Percentiles rank a stretch among this genome's conserved stretches.
Evolutionary conservation across 1,284 basidiomycete species (phyloP).

Genomic region (Rhodotorula sp.): DNA sequence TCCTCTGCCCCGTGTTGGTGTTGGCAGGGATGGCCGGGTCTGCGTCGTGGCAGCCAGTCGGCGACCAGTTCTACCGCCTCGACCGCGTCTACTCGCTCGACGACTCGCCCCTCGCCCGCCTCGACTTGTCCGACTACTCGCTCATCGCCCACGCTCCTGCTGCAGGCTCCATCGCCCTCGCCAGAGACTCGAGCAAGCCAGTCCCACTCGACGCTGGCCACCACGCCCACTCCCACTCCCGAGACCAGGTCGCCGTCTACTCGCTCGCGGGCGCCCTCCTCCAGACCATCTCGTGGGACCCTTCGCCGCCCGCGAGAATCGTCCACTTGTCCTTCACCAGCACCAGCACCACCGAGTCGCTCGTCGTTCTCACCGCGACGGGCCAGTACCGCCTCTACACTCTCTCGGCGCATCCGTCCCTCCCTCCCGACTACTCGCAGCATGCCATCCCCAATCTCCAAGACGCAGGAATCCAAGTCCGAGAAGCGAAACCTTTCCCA

Average conservation of each 20-base stretch:
- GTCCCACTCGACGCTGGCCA: conserved; percentile 58
- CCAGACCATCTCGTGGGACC: conserved; percentile 64
- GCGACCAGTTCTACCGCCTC: conserved; percentile 53
- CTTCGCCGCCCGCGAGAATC: conserved; percentile 56
- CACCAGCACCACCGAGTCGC: conserved; percentile 54
- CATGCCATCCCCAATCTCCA: conserved; percentile 76
- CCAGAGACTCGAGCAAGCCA: conserved; percentile 79
- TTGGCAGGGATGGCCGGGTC: background rate
- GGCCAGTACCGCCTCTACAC: conserved; percentile 88
- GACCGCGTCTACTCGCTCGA: conserved; percentile 76
- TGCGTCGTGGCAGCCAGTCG: conserved; percentile 32
- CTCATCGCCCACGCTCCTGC: conserved; percentile 69
- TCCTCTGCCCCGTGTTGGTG: no score
- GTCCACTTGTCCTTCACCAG: conserved; percentile 73
- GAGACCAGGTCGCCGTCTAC: conserved; percentile 53
- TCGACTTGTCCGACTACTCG: conserved; percentile 77
- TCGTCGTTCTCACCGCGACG: conserved; percentile 86
- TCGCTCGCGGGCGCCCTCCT: conserved; percentile 53
- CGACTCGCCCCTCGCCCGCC: conserved; percentile 62
- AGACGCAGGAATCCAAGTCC: conserved; percentile 67
- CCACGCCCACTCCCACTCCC: background rate
- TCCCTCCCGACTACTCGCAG: conserved; percentile 79
- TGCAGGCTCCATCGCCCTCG: conserved; percentile 85
- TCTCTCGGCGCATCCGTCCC: conserved; percentile 58
- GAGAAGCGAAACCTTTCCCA: conserved; percentile 80